phyloP scores from a whole-genome alignment of 805 yeast genomes.

The Priceomyces haplophilus region DNA sequence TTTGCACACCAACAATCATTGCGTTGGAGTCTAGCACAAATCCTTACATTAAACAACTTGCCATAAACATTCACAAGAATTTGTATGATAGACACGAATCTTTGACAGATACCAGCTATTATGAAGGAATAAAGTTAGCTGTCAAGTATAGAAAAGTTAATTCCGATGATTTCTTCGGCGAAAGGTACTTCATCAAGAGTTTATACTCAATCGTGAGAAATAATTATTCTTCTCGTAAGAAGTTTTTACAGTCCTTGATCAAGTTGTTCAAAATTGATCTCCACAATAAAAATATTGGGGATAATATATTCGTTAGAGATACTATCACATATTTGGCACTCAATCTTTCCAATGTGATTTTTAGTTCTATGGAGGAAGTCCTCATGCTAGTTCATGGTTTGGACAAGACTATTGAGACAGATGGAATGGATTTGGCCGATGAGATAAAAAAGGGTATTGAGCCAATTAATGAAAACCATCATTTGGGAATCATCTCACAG shows the following conservation, averaged over 20 bases:
- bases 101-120: slow-evolving; percentile 61
- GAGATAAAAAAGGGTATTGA: slow-evolving; percentile 12
- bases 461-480: background rate
- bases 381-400: slow-evolving; percentile 41
- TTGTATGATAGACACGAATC: slow-evolving; percentile 68
- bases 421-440: slow-evolving; percentile 38
- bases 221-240: slow-evolving; percentile 36
- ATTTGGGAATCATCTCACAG: slow-evolving; percentile 9
- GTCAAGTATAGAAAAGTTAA: slow-evolving; percentile 39
- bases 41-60: slow-evolving; percentile 42
- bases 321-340: slow-evolving; percentile 24
- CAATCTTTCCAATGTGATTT: slow-evolving; percentile 39
- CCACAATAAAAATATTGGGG: slow-evolving; percentile 1
- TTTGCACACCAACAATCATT: slow-evolving; percentile 64
- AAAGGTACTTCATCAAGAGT: slow-evolving; percentile 31
- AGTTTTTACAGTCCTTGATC: slow-evolving; percentile 31
- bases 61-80: slow-evolving; percentile 50
- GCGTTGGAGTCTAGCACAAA: slow-evolving; percentile 61
- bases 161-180: slow-evolving; percentile 21
- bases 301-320: slow-evolving; percentile 17
- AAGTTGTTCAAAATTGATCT: slow-evolving; percentile 16
- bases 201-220: slow-evolving; percentile 45
- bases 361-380: slow-evolving; percentile 51
- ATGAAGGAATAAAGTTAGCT: slow-evolving; percentile 60
- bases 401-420: slow-evolving; percentile 40